Base-by-base conservation (phyloP, 164 flowering plant species). In the Echeveria elegans region DNA sequence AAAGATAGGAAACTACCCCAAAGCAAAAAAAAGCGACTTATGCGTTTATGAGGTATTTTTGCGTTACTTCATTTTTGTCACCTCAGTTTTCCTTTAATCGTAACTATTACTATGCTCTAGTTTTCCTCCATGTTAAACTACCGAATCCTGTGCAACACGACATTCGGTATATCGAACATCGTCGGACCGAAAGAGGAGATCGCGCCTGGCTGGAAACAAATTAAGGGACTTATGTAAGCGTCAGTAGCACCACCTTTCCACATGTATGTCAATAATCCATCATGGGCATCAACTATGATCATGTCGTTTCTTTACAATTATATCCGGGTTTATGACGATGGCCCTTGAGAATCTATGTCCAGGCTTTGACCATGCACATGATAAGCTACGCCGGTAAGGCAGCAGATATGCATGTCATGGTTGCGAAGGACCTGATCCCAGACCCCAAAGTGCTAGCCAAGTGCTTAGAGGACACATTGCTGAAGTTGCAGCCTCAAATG, bases 291-390 rank as follows among this genome's bases (percentile, higher is more conserved):
- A 7, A 2, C 45, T 40, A 40, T 9, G 45, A 7, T 40, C 11
- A 40, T 11, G 15, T 15, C 15, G 45, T 40, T 8, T 14, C 45
- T 11, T 40, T 43, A 43, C 5, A 11, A 4, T 16, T 12, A 16
- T 38, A 8, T 8, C 8, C 41, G 41, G 12, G 12, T 38, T 38
- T 4, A 38, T 38, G 6, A 8, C 12, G 6, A 38, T 38, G 41
- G 12, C 11, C 12, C 41, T 43, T 15, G 47, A 43, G 18, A 11
- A 43, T 43, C 43, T 65, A 11, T 29, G 48, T 77, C 73, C 86
- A 90, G 95, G 96, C 90, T 31, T 65, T 89, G 21, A 85, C 85
- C 38, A 85, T 91, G 88, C 89, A 86, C 71, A 85, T 91, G 92
- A 73, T 89, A 82, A 91, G 96, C 77, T 91, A 89, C 65, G 83